Evolutionary conservation across 352 stramenopile species (phyloP), one percentile per base, ranked within the genome.

Genomic region (Phytophthora europaea): DNA sequence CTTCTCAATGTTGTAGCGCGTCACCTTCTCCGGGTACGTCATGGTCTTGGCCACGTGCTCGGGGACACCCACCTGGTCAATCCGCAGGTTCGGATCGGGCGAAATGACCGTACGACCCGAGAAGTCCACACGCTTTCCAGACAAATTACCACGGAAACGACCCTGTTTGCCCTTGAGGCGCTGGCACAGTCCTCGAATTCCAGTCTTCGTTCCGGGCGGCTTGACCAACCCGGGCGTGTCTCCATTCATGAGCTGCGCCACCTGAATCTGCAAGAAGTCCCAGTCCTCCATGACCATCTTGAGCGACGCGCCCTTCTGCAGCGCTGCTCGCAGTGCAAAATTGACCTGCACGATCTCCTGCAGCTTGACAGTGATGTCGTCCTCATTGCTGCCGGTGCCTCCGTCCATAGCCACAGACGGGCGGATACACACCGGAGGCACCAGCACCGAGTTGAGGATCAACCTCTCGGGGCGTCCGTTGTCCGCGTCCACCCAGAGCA

Each of bases 291-390:
- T 99, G 55, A 99, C 98, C 79, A 99, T 99, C 57, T 98, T 98
- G 53, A 99, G 95, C 63, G 95, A 98, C 40, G 94, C 96, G 40
- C 98, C 98, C 47, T 99, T 98, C 45, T 90, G 88, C 28, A 99
- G 85, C 23, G 96, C 97, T 9, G 97, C 82, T 59, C 96, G 88
- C 3, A 99, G 84, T 15, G 97, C 97, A 53, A 97, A 94, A 88
- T 99, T 99, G 33, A 99, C 94, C 55, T 99, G 98, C 53, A 99
- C 91, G 79, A 99, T 99, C 79, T 99, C 98, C 80, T 99, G 94
- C 2, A 99, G 88, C 80, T 99, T 99, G 26, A 99, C 94, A 0
- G 98, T 99, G 58, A 99, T 93, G 78, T 99, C 98, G 78, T 99
- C 98, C 81, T 99, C 97, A 80, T 99, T 99, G 69, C 88, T 98